phyloP scores from a whole-genome alignment of 2,329 filamentous ascomycete species.

The Sodiomyces alkalinus region DNA sequence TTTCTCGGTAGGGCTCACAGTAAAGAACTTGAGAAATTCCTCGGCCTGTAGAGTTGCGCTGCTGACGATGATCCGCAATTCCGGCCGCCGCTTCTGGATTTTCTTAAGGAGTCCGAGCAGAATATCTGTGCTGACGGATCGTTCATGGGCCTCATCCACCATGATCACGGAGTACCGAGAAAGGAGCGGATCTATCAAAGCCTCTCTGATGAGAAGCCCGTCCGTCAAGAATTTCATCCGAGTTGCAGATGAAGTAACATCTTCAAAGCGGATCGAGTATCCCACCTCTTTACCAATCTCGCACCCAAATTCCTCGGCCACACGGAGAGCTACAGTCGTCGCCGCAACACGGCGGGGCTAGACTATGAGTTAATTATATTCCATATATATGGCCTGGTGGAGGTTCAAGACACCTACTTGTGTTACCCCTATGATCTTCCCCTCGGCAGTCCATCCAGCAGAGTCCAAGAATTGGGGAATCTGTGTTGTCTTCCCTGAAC shows the following conservation, averaged over 20 bases:
- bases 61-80: conserved; percentile 78
- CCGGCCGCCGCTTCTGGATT: conserved; percentile 62
- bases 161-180: conserved; percentile 91
- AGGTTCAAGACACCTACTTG: conserved; percentile 45
- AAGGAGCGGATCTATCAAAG: conserved; percentile 79
- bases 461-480: conserved; percentile 82
- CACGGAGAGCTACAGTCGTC: conserved; percentile 74
- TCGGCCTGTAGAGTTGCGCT: conserved; percentile 89
- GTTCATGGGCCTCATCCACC: conserved; percentile 94
- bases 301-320: conserved; percentile 79
- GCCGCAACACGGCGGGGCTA: conserved; percentile 82
- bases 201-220: conserved; percentile 79
- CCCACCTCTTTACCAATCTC: conserved; percentile 82
- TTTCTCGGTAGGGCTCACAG: conserved; percentile 1
- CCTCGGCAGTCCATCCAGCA: conserved; percentile 76
- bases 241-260: conserved; percentile 73
- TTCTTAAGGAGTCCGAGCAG: conserved; percentile 85
- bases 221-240: conserved; percentile 93
- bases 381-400: neutral
- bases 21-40: conserved; percentile 70
- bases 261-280: conserved; percentile 86
- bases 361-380: conserved; percentile 1
- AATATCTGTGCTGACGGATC: conserved; percentile 84
- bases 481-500: conserved; percentile 91
- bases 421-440: conserved; percentile 74